These are phyloP conservation scores for Rosa rugosa DNA, from an alignment of 306 rosid species.

Conservation along the genomic window DNA sequence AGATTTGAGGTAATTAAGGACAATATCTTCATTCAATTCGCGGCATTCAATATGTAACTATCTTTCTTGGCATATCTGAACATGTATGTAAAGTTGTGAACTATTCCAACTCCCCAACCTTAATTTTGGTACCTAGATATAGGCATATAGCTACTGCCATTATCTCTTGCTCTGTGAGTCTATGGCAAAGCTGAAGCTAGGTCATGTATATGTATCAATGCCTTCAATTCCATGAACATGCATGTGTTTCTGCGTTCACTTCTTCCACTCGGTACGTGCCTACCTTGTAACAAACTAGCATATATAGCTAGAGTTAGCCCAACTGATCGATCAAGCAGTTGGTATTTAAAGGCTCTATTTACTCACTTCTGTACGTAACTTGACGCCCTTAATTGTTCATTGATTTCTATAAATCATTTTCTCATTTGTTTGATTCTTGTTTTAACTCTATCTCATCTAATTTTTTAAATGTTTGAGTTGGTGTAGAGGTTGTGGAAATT, in stretches of 20 bases:
- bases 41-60: neutral
- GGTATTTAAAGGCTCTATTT: neutral
- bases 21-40: too few relatives aligned
- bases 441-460: too few relatives aligned
- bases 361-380: neutral
- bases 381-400: neutral
- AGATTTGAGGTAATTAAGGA: neutral
- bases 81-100: neutral
- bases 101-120: slow-evolving; percentile 8
- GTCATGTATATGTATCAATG: neutral
- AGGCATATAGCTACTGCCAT: neutral
- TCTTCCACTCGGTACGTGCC: neutral
- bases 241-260: neutral
- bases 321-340: neutral
- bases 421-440: neutral
- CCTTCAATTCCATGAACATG: neutral
- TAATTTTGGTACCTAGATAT: neutral
- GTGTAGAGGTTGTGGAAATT: too few relatives aligned
- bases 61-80: slow-evolving; percentile 6
- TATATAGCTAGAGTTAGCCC: neutral
- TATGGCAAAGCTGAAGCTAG: neutral
- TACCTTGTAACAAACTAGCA: neutral
- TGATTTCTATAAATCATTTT: neutral
- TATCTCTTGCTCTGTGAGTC: neutral
- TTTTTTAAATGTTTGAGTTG: too few relatives aligned